Percentiles rank a stretch among this genome's conserved stretches.
Conservation (phyloP, 2,329 filamentous ascomycete genomes). For the Trichoderma harzianum region DNA sequence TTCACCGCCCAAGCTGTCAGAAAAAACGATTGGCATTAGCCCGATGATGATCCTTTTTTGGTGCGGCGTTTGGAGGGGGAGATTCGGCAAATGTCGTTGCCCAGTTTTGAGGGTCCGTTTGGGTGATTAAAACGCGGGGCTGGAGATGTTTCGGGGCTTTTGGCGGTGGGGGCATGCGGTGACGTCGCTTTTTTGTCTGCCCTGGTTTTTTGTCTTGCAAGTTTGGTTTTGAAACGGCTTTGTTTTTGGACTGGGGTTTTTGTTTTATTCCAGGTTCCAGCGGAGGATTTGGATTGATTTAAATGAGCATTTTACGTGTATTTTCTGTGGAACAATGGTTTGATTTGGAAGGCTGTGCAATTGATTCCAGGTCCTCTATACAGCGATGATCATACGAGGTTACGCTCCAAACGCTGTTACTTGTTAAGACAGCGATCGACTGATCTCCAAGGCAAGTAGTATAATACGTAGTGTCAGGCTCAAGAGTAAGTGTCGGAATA, state of each 20-base stretch:
- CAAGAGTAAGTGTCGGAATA: not conserved
- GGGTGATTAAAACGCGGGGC: constrained; percentile 8
- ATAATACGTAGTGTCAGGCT: not conserved
- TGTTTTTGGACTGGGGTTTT: not conserved
- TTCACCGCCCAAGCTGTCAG: not conserved
- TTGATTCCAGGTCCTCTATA: not conserved
- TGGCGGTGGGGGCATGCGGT: not conserved
- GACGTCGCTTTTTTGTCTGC: not conserved
- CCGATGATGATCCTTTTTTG: not conserved
- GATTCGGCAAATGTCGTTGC: not conserved
- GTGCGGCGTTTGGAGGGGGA: not conserved
- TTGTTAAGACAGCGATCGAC: not conserved
- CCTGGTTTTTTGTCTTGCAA: not conserved
- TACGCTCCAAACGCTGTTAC: not conserved
- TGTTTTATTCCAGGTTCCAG: not conserved
- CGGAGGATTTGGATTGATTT: not conserved
- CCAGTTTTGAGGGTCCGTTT: not conserved
- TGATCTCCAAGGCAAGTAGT: not conserved
- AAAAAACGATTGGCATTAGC: not conserved
- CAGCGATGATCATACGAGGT: not conserved
- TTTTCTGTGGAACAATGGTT: not conserved
- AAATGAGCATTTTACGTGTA: not conserved
- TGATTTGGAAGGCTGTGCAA: constrained; percentile 2
- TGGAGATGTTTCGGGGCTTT: not conserved
- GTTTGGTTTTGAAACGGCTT: not conserved